A percentile compares a stretch with the other conserved stretches of the same genome.
Conservation (phyloP, 495 filamentous ascomycete species). For the Endocarpon pusillum region DNA sequence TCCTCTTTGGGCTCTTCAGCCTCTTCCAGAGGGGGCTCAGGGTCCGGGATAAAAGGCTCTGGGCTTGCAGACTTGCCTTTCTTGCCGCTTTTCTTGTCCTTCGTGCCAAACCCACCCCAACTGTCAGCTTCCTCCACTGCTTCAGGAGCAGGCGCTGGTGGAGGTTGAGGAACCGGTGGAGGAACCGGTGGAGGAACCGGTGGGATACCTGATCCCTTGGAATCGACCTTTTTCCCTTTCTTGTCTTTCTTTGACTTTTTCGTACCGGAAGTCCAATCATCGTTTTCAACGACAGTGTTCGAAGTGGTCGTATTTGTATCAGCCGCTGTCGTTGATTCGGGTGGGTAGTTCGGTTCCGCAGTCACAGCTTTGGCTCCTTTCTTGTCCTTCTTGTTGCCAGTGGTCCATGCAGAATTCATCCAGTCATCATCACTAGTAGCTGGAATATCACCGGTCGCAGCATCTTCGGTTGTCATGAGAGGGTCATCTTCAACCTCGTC, state of each 20-base stretch:
- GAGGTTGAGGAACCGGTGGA: slow-evolving; percentile 13
- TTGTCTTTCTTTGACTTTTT: slow-evolving; percentile 7
- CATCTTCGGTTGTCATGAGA: not conserved
- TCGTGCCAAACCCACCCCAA: slow-evolving; percentile 28
- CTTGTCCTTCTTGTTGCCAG: slow-evolving; percentile 1
- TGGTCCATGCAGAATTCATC: not conserved
- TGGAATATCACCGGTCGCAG: not conserved
- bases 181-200: slow-evolving; percentile 10
- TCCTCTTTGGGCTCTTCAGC: slow-evolving; percentile 6
- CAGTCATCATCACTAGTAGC: not conserved
- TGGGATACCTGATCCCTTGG: slow-evolving; percentile 8
- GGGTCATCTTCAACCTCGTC: not conserved
- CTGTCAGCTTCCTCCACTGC: slow-evolving; percentile 15
- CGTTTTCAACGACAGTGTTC: no score
- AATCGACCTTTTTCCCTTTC: slow-evolving; percentile 1
- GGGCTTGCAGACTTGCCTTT: slow-evolving; percentile 10
- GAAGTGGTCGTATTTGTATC: no score
- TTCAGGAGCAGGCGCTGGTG: slow-evolving; percentile 12
- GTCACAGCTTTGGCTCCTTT: slow-evolving; percentile 1
- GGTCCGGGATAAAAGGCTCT: slow-evolving; percentile 5
- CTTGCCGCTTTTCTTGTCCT: slow-evolving; percentile 21
- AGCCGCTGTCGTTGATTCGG: no score
- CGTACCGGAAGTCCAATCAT: slow-evolving; percentile 7
- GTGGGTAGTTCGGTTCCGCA: slow-evolving; percentile 9
- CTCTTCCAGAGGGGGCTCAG: slow-evolving; percentile 4